Conservation (phyloP, 345 rosid species). For the Arabis hirsuta region DNA sequence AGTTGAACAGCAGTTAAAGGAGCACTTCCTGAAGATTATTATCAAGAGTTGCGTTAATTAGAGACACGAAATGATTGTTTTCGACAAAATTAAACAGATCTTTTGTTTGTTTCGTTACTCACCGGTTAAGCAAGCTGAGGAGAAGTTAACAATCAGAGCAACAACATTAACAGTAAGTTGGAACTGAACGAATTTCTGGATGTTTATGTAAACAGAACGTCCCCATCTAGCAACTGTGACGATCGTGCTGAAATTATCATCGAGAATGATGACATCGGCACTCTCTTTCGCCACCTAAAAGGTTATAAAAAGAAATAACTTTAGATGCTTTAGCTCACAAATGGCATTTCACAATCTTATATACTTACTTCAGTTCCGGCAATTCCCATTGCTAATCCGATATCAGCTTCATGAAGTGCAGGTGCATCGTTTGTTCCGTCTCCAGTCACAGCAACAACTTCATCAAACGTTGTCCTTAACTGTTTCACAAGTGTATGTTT, state of each 20-base stretch:
- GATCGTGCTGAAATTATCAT: slow-evolving; percentile 92
- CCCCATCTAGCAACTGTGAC: slow-evolving; percentile 98
- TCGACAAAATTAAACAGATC: background rate
- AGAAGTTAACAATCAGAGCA: slow-evolving; percentile 82
- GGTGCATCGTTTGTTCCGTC: slow-evolving; percentile 99
- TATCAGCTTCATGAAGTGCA: slow-evolving; percentile 95
- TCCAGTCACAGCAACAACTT: slow-evolving; percentile 93
- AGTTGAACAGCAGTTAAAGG: slow-evolving; percentile 84
- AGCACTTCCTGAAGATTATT: slow-evolving; percentile 53
- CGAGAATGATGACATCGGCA: slow-evolving; percentile 92
- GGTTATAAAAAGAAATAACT: background rate
- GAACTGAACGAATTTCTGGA: slow-evolving; percentile 95
- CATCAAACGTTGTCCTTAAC: slow-evolving; percentile 76
- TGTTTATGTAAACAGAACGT: slow-evolving; percentile 88
- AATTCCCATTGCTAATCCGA: slow-evolving; percentile 97
- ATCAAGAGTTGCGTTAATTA: background rate
- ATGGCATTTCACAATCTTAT: background rate
- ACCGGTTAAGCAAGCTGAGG: slow-evolving; percentile 95
- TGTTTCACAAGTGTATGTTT: slow-evolving; percentile 89
- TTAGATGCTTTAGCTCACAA: slow-evolving; percentile 17
- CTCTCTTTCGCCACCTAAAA: slow-evolving; percentile 97
- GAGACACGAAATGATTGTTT: background rate
- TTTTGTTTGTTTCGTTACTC: background rate
- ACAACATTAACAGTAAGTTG: slow-evolving; percentile 92
- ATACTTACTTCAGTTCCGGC: slow-evolving; percentile 89